Percentiles rank a stretch among this genome's conserved stretches.
These are phyloP conservation scores for Tagetes erecta DNA, from an alignment of 129 eudicot species.

Conservation along the genomic window DNA sequence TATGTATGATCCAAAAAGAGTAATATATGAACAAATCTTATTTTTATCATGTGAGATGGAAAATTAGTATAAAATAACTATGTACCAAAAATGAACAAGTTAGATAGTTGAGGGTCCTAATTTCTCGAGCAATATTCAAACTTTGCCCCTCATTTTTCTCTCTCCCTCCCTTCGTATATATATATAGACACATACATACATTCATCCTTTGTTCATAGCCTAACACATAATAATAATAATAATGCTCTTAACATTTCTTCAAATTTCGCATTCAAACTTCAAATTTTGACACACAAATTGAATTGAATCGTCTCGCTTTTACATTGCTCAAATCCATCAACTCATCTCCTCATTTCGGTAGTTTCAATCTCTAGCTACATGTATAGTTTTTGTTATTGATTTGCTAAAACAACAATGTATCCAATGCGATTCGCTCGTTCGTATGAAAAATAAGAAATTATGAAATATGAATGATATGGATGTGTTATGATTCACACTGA, in stretches of 20 bases:
- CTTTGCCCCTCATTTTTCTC: conserved; percentile 23
- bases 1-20: too few relatives aligned
- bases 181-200: background rate
- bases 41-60: too few relatives aligned
- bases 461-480: too few relatives aligned
- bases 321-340: conserved; percentile 3
- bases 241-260: conserved; percentile 8
- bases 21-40: too few relatives aligned
- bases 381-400: background rate
- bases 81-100: background rate
- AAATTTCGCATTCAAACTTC: conserved; percentile 18
- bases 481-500: background rate
- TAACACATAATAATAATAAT: background rate
- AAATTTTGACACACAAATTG: background rate
- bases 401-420: too few relatives aligned
- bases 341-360: conserved; percentile 20
- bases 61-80: background rate
- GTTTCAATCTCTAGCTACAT: background rate
- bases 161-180: conserved; percentile 24
- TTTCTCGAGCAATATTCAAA: conserved; percentile 26
- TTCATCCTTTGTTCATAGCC: too few relatives aligned
- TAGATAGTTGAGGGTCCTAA: conserved; percentile 16
- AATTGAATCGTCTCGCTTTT: background rate
- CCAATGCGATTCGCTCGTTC: too few relatives aligned
- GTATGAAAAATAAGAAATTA: too few relatives aligned